Evolutionary conservation across 108 stramenopile species (phyloP).

Genomic region (Pseudonitzschia pungens): DNA sequence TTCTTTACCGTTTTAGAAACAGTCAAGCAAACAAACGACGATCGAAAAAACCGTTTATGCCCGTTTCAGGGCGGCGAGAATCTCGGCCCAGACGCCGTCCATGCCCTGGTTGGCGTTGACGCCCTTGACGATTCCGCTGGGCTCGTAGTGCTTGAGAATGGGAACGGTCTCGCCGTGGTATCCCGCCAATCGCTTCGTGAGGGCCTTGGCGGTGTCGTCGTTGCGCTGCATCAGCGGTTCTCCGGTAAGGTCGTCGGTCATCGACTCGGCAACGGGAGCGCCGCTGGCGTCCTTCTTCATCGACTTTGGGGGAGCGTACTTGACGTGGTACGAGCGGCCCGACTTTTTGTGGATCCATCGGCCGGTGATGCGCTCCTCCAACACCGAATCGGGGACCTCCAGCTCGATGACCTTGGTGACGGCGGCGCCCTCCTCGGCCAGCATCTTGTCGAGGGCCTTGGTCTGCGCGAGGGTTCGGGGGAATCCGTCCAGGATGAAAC

Average conservation of each 20-base stretch:
- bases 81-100: slow-evolving; percentile 86
- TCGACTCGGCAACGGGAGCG: slow-evolving; percentile 70
- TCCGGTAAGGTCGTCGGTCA: slow-evolving; percentile 93
- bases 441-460: slow-evolving; percentile 90
- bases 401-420: slow-evolving; percentile 94
- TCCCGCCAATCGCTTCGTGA: slow-evolving; percentile 85
- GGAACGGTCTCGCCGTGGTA: slow-evolving; percentile 98
- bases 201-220: slow-evolving; percentile 94
- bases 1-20: no score
- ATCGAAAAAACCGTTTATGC: no score
- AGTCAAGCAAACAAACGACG: no score
- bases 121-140: slow-evolving; percentile 74
- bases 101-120: slow-evolving; percentile 93
- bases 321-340: slow-evolving; percentile 97
- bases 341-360: slow-evolving; percentile 92
- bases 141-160: slow-evolving; percentile 93
- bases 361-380: slow-evolving; percentile 97
- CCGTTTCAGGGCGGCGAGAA: slow-evolving; percentile 63
- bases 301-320: slow-evolving; percentile 91
- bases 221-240: slow-evolving; percentile 94
- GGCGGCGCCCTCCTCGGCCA: slow-evolving; percentile 84
- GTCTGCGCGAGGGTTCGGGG: slow-evolving; percentile 97
- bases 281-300: slow-evolving; percentile 64
- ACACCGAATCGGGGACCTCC: slow-evolving; percentile 90
- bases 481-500: slow-evolving; percentile 98